Evolutionary conservation across 2,329 filamentous ascomycete genomes (phyloP).

Genomic region (Diaporthe aspalathi): DNA sequence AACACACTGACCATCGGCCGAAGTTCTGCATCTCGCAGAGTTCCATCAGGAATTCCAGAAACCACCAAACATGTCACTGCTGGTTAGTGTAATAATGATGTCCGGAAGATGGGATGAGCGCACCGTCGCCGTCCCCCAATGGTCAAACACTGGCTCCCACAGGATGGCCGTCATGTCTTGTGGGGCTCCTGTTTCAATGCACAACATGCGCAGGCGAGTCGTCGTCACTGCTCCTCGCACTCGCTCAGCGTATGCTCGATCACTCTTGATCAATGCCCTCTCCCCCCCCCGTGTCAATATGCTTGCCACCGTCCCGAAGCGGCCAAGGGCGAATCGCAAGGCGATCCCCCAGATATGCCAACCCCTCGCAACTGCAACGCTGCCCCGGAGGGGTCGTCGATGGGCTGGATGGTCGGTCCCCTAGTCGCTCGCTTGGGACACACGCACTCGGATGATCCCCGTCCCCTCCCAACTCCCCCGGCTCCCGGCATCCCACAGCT

Average conservation of each 20-base stretch:
- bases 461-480: neutral
- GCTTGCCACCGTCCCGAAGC: conserved; percentile 16
- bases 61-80: neutral
- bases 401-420: no score
- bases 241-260: neutral
- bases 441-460: conserved; percentile 23
- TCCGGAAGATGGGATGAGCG: conserved; percentile 8
- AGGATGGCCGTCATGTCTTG: conserved; percentile 4
- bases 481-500: no score
- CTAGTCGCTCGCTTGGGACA: no score
- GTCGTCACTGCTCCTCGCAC: conserved; percentile 17
- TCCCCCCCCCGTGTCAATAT: neutral
- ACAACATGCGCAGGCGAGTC: conserved; percentile 6
- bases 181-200: conserved; percentile 33
- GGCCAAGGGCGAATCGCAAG: conserved; percentile 26
- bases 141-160: conserved; percentile 32
- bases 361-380: neutral
- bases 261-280: neutral
- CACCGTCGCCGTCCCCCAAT: neutral
- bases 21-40: conserved; percentile 19
- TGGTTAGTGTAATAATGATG: no score
- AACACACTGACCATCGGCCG: neutral
- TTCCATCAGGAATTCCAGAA: conserved; percentile 1
- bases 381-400: no score
- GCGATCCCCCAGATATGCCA: conserved; percentile 24